Percentiles rank a stretch among this genome's conserved stretches.
phyloP scores from a whole-genome alignment of 2,329 filamentous ascomycete species.

The Emydomyces testavorans region DNA sequence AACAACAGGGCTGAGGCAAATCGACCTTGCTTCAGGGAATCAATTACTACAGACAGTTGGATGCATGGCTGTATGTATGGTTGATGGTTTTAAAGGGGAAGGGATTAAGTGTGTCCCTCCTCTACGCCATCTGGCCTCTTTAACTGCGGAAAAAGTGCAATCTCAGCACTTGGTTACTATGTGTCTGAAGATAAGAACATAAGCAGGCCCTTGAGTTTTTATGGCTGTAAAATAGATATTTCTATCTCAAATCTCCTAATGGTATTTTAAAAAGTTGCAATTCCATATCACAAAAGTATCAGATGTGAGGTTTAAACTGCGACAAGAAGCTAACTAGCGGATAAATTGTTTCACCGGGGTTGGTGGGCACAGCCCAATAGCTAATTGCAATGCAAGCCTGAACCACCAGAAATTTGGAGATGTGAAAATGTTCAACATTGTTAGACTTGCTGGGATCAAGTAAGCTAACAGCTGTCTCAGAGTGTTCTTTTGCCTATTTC shows the following conservation, averaged over 20 bases:
- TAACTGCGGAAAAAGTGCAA: too few relatives aligned
- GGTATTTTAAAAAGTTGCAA: neutral
- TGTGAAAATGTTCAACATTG: too few relatives aligned
- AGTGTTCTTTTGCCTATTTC: neutral
- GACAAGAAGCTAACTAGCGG: neutral
- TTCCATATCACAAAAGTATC: neutral
- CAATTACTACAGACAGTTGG: too few relatives aligned
- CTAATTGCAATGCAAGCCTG: neutral
- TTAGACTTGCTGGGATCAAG: neutral
- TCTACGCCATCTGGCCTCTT: too few relatives aligned
- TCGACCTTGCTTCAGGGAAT: too few relatives aligned
- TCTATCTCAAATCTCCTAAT: neutral
- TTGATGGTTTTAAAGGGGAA: neutral
- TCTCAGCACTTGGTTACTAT: too few relatives aligned
- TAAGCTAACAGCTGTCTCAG: neutral
- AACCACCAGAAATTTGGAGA: neutral
- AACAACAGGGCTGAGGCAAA: conserved; percentile 18
- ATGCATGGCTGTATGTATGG: neutral
- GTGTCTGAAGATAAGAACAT: neutral
- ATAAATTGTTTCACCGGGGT: conserved; percentile 1
- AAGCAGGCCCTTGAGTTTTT: neutral
- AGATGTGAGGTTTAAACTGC: neutral
- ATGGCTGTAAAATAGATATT: neutral
- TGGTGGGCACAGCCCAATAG: neutral
- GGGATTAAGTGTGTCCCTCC: neutral